Evolutionary conservation across 257 asterid species (phyloP).

Genomic region (Lavandula angustifolia): DNA sequence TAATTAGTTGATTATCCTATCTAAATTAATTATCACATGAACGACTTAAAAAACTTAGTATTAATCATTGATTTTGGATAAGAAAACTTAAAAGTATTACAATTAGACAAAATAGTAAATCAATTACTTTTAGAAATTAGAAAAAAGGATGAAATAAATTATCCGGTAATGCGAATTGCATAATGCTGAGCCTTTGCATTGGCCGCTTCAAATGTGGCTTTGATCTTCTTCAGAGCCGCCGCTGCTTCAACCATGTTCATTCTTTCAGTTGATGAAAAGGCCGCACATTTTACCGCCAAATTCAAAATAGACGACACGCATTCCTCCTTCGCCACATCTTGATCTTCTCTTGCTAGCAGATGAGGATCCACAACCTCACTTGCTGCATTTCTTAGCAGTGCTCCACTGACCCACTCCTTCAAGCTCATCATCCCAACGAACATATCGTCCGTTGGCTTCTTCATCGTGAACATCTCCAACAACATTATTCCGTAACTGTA

Average conservation of each 20-base stretch:
- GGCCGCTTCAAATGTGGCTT: neutral
- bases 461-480: conserved; percentile 20
- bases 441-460: conserved; percentile 21
- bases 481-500: conserved; percentile 22
- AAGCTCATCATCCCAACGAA: conserved; percentile 1
- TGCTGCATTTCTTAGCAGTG: neutral
- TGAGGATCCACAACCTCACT: neutral
- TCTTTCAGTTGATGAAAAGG: neutral
- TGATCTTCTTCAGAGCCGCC: neutral
- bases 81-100: too few species aligned
- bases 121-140: too few species aligned
- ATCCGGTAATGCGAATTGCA: neutral
- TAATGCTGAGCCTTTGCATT: neutral
- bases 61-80: too few species aligned
- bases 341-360: conserved; percentile 13
- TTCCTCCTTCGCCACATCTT: neutral
- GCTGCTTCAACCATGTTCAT: neutral
- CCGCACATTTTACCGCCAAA: conserved; percentile 4
- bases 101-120: too few species aligned
- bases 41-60: too few species aligned
- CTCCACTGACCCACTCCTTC: conserved; percentile 16
- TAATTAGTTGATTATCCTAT: too few species aligned
- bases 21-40: too few species aligned
- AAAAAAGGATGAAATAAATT: too few species aligned
- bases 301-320: neutral